These are phyloP conservation scores for Plasmodium adleri DNA, from an alignment of 169 alveolate species.

Conservation along the genomic window DNA sequence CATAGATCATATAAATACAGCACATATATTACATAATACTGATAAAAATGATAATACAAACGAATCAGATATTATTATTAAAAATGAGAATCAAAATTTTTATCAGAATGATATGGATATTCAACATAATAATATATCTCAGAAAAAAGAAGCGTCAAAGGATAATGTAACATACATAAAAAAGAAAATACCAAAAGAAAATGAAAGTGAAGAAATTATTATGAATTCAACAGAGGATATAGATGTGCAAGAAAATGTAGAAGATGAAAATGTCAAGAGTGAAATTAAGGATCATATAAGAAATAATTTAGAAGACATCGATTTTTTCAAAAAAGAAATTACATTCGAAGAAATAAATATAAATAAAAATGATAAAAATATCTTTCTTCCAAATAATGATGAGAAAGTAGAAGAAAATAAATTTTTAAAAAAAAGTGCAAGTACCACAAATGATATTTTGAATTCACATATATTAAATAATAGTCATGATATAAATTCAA, in stretches of 20 bases:
- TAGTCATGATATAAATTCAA: slow-evolving; percentile 19
- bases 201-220: neutral
- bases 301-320: neutral
- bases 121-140: no score
- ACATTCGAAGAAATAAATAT: neutral
- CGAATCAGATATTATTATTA: no score
- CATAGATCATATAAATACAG: no score
- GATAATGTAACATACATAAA: neutral
- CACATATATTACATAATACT: neutral
- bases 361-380: neutral
- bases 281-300: neutral
- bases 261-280: neutral
- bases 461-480: neutral
- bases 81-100: neutral
- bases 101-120: no score
- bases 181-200: neutral
- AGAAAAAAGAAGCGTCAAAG: neutral
- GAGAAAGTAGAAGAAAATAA: neutral
- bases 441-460: neutral
- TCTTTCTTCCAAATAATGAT: neutral
- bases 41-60: neutral
- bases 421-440: no score
- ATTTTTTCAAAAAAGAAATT: neutral
- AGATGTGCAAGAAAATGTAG: neutral
- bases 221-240: neutral